Evolutionary conservation across 495 filamentous ascomycete species (phyloP).

Genomic region (Penicillium robsamsonii): DNA sequence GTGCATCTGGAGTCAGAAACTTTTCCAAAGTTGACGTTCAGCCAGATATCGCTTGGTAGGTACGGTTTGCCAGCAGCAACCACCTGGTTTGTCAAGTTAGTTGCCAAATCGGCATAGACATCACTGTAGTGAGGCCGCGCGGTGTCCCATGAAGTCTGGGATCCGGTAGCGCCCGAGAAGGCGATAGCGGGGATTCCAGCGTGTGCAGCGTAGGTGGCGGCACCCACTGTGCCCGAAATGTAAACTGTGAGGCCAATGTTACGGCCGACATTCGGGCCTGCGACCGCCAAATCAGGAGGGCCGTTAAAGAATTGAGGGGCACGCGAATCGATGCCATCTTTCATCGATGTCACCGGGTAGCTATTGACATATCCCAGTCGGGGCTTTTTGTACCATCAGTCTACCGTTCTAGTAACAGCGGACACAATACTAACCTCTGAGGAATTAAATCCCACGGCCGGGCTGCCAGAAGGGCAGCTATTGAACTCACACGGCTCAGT

Average conservation of each 20-base stretch:
- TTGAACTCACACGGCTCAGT: conserved; percentile 53
- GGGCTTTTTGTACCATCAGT: conserved; percentile 23
- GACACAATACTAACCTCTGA: conserved; percentile 28
- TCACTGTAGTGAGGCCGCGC: conserved; percentile 46
- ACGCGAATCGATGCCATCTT: conserved; percentile 58
- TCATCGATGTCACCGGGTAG: conserved; percentile 63
- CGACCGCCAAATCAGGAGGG: conserved; percentile 56
- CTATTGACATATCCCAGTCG: conserved; percentile 69
- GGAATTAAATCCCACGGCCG: conserved; percentile 53
- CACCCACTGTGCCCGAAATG: conserved; percentile 63
- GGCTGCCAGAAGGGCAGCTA: conserved; percentile 56
- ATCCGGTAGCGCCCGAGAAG: conserved; percentile 55
- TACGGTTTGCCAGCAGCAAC: conserved; percentile 57
- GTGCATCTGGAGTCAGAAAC: conserved; percentile 46
- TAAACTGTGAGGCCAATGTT: conserved; percentile 52
- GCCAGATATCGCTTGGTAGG: conserved; percentile 55
- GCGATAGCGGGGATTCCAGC: conserved; percentile 60
- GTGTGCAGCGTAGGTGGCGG: conserved; percentile 55
- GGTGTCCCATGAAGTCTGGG: conserved; percentile 52
- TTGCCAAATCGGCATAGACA: conserved; percentile 60
- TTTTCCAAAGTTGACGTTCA: conserved; percentile 66
- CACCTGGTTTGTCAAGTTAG: conserved; percentile 53
- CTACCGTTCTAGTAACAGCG: not conserved
- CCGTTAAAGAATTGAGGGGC: conserved; percentile 51
- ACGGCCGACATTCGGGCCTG: conserved; percentile 63